phyloP scores from a whole-genome alignment of 331 rosid species.

The Stylosanthes scabra region DNA sequence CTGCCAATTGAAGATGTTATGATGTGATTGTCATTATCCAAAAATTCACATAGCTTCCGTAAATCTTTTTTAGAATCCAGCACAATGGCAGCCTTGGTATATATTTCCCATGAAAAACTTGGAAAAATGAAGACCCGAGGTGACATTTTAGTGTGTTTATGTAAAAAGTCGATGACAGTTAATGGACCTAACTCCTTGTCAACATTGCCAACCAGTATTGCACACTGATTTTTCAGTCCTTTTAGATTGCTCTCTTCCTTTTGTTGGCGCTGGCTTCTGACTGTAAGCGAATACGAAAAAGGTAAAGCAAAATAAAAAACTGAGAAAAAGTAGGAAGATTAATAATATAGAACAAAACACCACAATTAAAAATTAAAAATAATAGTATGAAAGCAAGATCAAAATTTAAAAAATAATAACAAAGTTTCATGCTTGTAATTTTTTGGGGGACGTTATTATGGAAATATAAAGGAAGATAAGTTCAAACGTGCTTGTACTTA shows the following conservation, averaged over 20 bases:
- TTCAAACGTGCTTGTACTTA: neutral
- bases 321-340: neutral
- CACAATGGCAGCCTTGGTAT: constrained; percentile 57
- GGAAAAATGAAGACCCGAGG: constrained; percentile 62
- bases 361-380: neutral
- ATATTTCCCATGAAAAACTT: constrained; percentile 46
- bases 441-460: neutral
- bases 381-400: constrained; percentile 13
- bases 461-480: neutral
- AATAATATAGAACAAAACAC: constrained; percentile 14
- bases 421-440: neutral
- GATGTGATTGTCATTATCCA: constrained; percentile 59
- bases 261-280: constrained; percentile 1
- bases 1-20: constrained; percentile 75
- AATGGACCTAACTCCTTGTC: constrained; percentile 56
- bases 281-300: constrained; percentile 37
- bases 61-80: constrained; percentile 49
- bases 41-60: constrained; percentile 51
- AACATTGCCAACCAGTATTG: constrained; percentile 73
- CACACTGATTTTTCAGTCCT: constrained; percentile 42
- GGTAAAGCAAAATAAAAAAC: neutral
- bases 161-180: constrained; percentile 58
- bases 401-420: neutral
- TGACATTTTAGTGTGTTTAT: constrained; percentile 45
- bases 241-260: constrained; percentile 60